A percentile compares a stretch with the other conserved stretches of the same genome.
Conservation (phyloP, 352 stramenopile species). For the Pythium oligandrum region DNA sequence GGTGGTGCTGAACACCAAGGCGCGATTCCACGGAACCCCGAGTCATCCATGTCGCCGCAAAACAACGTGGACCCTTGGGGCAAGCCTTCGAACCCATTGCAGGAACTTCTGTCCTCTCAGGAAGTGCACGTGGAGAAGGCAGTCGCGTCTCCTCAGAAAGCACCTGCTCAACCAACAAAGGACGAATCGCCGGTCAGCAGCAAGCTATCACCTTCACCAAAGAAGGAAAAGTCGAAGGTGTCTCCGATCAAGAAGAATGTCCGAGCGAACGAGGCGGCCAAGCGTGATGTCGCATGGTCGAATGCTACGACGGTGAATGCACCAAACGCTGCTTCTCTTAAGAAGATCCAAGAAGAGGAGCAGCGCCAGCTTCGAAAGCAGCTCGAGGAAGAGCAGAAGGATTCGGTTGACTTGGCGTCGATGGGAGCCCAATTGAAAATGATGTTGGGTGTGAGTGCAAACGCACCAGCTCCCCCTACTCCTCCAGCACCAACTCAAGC, state of each 20-base stretch:
- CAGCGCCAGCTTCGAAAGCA: constrained; percentile 60
- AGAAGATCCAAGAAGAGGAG: constrained; percentile 82
- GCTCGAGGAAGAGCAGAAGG: constrained; percentile 29
- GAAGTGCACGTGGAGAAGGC: too few species aligned
- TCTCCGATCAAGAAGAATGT: constrained; percentile 27
- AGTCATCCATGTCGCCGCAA: constrained; percentile 1
- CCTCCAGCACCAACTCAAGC: constrained; percentile 6
- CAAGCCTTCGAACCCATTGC: background rate
- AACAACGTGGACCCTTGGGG: constrained; percentile 10
- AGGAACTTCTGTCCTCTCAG: too few species aligned
- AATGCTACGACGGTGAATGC: constrained; percentile 12
- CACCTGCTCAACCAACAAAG: too few species aligned
- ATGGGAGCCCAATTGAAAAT: constrained; percentile 87
- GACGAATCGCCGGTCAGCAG: constrained; percentile 5
- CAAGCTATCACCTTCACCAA: constrained; percentile 12
- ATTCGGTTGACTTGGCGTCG: constrained; percentile 46
- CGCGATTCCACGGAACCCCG: background rate
- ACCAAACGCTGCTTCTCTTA: constrained; percentile 42
- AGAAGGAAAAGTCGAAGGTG: constrained; percentile 25
- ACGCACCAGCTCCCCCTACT: constrained; percentile 10
- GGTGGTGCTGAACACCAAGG: background rate
- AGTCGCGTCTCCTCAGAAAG: constrained; percentile 6
- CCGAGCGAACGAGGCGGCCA: constrained; percentile 10
- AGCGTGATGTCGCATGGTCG: constrained; percentile 36
- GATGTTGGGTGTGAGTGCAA: constrained; percentile 73